These are phyloP conservation scores for Mucor lusitanicus DNA, from an alignment of 371 early-diverging fungal species.

Conservation along the genomic window DNA sequence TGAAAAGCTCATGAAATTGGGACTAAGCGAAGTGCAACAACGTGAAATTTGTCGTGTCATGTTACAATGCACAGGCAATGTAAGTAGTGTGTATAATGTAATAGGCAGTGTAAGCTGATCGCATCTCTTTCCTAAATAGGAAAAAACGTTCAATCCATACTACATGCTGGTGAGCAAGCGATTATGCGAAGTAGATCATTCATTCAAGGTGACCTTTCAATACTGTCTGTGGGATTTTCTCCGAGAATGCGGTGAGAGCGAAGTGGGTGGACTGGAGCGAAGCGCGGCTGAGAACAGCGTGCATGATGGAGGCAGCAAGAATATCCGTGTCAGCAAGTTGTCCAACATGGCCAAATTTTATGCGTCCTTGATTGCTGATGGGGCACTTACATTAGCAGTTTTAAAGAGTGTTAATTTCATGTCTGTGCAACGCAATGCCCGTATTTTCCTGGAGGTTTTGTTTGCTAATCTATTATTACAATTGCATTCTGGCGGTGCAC, in stretches of 20 bases:
- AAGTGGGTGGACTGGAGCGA: constrained; percentile 76
- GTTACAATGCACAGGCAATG: constrained; percentile 85
- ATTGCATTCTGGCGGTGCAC: constrained; percentile 43
- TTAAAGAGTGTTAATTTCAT: constrained; percentile 80
- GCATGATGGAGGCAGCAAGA: constrained; percentile 16
- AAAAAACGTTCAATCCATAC: constrained; percentile 91
- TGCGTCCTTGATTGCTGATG: constrained; percentile 62
- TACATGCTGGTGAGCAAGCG: constrained; percentile 84
- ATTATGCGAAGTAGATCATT: constrained; percentile 75
- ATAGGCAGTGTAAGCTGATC: neutral
- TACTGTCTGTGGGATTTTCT: constrained; percentile 94
- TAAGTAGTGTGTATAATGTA: constrained; percentile 29
- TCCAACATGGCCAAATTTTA: constrained; percentile 79
- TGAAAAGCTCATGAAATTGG: constrained; percentile 80
- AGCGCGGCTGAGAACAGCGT: constrained; percentile 32
- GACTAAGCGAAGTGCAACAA: constrained; percentile 87
- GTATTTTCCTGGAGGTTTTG: constrained; percentile 70
- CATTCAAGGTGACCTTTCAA: constrained; percentile 91
- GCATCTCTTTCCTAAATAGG: constrained; percentile 48
- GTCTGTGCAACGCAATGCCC: constrained; percentile 58
- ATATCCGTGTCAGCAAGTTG: constrained; percentile 64
- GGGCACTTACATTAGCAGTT: constrained; percentile 63
- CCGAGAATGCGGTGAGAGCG: constrained; percentile 75
- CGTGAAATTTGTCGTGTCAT: constrained; percentile 94
- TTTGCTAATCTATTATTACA: constrained; percentile 55